Conservation (phyloP, 495 filamentous ascomycete genomes). For the Penicillium psychrofluorescens region DNA sequence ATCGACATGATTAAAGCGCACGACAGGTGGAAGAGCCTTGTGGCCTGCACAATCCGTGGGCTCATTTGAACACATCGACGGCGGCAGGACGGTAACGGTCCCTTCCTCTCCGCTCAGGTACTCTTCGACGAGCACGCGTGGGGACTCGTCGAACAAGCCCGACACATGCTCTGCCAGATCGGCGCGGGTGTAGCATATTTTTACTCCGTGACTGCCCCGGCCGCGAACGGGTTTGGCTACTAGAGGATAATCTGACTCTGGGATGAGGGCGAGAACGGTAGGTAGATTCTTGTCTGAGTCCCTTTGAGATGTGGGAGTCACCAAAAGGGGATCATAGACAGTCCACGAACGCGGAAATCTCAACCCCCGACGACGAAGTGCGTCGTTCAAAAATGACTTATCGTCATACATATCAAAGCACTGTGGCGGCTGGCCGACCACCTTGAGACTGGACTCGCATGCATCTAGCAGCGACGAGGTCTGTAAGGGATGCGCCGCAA, state of each 20-base stretch:
- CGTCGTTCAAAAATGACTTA: conserved; percentile 26
- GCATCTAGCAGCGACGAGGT: conserved; percentile 9
- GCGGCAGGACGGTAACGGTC: conserved; percentile 32
- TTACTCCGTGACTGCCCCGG: conserved; percentile 23
- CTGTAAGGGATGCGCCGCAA: conserved; percentile 25
- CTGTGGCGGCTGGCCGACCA: conserved; percentile 24
- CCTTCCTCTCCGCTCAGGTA: conserved; percentile 30
- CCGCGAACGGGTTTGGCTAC: conserved; percentile 23
- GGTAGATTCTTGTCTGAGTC: neutral
- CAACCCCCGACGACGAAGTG: conserved; percentile 11
- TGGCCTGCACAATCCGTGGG: conserved; percentile 6
- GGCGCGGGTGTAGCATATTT: conserved; percentile 15
- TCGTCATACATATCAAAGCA: conserved; percentile 29
- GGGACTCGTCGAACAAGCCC: conserved; percentile 16
- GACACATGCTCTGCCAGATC: conserved; percentile 15
- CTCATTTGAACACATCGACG: conserved; percentile 1
- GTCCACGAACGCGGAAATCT: conserved; percentile 14
- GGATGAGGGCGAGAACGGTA: neutral
- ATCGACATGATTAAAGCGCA: conserved; percentile 27
- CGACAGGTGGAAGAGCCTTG: conserved; percentile 25
- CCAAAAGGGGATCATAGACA: conserved; percentile 2
- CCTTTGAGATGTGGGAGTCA: neutral
- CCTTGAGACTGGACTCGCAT: conserved; percentile 8
- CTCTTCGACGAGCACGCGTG: conserved; percentile 23
- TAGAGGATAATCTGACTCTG: conserved; percentile 13